These are phyloP conservation scores for Fusarium camptoceras DNA, from an alignment of 2,329 filamentous ascomycete species.

Conservation along the genomic window DNA sequence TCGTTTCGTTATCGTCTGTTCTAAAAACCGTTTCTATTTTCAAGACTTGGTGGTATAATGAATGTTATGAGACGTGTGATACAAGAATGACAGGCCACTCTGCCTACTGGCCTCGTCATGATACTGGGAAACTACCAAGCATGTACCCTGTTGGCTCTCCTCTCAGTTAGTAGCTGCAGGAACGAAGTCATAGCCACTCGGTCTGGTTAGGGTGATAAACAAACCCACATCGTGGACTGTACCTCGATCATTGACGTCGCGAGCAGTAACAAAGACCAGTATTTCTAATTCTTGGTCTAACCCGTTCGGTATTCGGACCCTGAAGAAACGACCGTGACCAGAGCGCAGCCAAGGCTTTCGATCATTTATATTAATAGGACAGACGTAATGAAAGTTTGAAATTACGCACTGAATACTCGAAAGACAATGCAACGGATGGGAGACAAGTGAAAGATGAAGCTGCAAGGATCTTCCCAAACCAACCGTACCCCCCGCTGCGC, in stretches of 20 bases:
- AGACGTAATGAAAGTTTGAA: conserved; percentile 25
- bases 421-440: conserved; percentile 32
- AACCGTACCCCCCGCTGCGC: conserved; percentile 33
- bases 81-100: conserved; percentile 23
- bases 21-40: conserved; percentile 16
- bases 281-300: conserved; percentile 14
- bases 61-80: conserved; percentile 16
- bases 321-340: neutral
- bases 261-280: conserved; percentile 17
- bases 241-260: conserved; percentile 38
- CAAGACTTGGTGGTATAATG: conserved; percentile 4
- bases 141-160: conserved; percentile 32
- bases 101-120: conserved; percentile 28
- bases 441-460: conserved; percentile 32
- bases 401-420: conserved; percentile 27
- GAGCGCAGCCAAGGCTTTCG: conserved; percentile 11
- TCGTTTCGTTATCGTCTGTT: conserved; percentile 12
- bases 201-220: conserved; percentile 32
- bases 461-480: conserved; percentile 40
- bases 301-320: conserved; percentile 13
- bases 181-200: conserved; percentile 44
- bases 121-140: conserved; percentile 24
- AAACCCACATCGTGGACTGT: conserved; percentile 35
- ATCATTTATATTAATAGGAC: conserved; percentile 5
- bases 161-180: conserved; percentile 43